Conservation (phyloP, 192 early-diverging fungal species). For the Coemansia sp. region DNA sequence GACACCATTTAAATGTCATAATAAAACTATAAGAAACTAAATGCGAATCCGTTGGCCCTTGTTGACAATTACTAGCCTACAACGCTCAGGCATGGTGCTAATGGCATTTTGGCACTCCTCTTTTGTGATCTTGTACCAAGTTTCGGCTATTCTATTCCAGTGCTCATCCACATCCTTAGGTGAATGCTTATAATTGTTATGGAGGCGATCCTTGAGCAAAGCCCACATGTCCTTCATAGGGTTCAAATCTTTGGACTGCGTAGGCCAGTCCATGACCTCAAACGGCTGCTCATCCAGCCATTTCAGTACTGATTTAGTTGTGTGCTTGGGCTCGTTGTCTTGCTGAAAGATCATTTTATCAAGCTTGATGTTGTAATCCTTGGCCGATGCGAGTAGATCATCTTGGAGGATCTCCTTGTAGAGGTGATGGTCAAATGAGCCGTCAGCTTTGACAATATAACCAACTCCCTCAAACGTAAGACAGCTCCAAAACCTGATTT, state of each 20-base stretch:
- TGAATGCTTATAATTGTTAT: not conserved
- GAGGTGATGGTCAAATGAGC: not conserved
- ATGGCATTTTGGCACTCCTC: too few relatives aligned
- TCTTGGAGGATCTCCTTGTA: not conserved
- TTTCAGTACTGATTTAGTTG: not conserved
- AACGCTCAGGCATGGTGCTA: too few relatives aligned
- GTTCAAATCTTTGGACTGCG: conserved; percentile 1
- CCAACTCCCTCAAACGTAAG: not conserved
- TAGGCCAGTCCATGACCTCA: not conserved
- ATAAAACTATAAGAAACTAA: too few relatives aligned
- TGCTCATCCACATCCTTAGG: too few relatives aligned
- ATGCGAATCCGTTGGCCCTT: too few relatives aligned
- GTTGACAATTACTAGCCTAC: too few relatives aligned
- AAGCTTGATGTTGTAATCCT: not conserved
- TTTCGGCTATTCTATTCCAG: too few relatives aligned
- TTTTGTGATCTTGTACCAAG: too few relatives aligned
- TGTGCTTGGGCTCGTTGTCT: not conserved
- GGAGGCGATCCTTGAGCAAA: not conserved
- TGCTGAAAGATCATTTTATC: conserved; percentile 1
- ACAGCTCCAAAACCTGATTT: not conserved
- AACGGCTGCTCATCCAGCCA: not conserved
- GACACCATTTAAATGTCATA: too few relatives aligned
- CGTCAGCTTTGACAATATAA: not conserved
- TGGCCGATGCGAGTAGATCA: not conserved
- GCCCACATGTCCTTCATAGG: not conserved